Percentiles rank a stretch among this genome's conserved stretches.
Evolutionary conservation across 169 alveolate species (phyloP).

Genomic region (Plasmodium malariae): DNA sequence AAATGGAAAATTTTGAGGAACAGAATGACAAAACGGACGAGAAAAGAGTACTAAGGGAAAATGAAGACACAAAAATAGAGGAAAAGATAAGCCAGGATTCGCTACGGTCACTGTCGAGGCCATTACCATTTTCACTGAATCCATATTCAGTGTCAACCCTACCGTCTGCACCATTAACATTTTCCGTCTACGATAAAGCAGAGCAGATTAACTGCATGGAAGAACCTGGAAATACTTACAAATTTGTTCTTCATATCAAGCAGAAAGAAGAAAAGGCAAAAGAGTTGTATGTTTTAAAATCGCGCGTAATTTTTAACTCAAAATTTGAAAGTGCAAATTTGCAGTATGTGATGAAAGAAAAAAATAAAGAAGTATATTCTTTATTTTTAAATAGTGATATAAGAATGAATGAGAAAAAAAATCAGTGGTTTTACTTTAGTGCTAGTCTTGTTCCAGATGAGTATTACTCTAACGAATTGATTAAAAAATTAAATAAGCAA

Average conservation of each 20-base stretch:
- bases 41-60: background rate
- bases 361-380: slow-evolving; percentile 38
- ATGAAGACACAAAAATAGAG: background rate
- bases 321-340: slow-evolving; percentile 67
- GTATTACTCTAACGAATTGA: slow-evolving; percentile 21
- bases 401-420: slow-evolving; percentile 51
- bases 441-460: slow-evolving; percentile 60
- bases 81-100: too few species aligned
- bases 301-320: slow-evolving; percentile 16
- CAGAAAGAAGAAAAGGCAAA: slow-evolving; percentile 5
- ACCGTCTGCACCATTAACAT: too few species aligned
- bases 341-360: slow-evolving; percentile 45
- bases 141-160: too few species aligned
- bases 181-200: slow-evolving; percentile 2
- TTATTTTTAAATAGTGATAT: slow-evolving; percentile 39
- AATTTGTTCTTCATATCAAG: slow-evolving; percentile 28
- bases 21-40: background rate
- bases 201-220: slow-evolving; percentile 16
- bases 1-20: background rate
- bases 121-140: too few species aligned
- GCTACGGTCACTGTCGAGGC: too few species aligned
- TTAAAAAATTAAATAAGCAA: slow-evolving; percentile 8
- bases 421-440: slow-evolving; percentile 75
- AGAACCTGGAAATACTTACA: slow-evolving; percentile 44
- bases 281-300: background rate